A percentile compares a stretch with the other conserved stretches of the same genome.
Conservation (phyloP, 1,284 basidiomycete genomes). For the Inonotus obliquus region DNA sequence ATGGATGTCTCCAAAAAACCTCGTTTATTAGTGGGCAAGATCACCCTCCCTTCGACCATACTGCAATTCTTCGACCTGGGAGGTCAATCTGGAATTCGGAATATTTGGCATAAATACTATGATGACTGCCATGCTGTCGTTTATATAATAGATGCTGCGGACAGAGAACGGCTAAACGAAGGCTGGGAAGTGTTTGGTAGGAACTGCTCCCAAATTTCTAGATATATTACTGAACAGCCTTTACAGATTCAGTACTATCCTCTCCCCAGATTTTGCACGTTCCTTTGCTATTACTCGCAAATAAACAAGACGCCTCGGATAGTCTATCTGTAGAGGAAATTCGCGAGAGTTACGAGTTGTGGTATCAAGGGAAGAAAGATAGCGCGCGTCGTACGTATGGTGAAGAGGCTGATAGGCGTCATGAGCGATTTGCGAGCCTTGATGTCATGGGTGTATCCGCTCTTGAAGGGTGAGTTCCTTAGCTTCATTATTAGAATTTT, state of each 20-base stretch:
- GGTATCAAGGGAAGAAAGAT: slow-evolving; percentile 73
- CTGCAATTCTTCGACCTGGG: slow-evolving; percentile 94
- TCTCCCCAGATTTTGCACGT: slow-evolving; percentile 84
- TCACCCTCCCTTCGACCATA: slow-evolving; percentile 85
- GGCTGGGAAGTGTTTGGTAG: slow-evolving; percentile 93
- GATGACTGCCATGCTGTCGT: slow-evolving; percentile 93
- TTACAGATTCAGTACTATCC: slow-evolving; percentile 74
- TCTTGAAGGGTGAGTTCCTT: slow-evolving; percentile 70
- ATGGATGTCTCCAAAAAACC: background rate
- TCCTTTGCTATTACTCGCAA: slow-evolving; percentile 84
- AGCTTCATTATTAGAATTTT: background rate
- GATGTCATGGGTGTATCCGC: slow-evolving; percentile 91
- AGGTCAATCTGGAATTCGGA: slow-evolving; percentile 86
- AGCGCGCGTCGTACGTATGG: slow-evolving; percentile 53
- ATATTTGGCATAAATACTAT: slow-evolving; percentile 92
- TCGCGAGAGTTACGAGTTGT: slow-evolving; percentile 84
- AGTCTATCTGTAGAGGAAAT: slow-evolving; percentile 86
- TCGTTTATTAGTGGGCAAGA: slow-evolving; percentile 70
- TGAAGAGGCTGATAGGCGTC: slow-evolving; percentile 45
- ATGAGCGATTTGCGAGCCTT: slow-evolving; percentile 73
- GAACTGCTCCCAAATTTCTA: background rate
- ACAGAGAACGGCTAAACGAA: slow-evolving; percentile 80
- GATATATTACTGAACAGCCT: background rate
- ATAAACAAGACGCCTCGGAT: slow-evolving; percentile 83
- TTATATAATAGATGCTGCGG: slow-evolving; percentile 87